Percentiles rank a stretch among this genome's conserved stretches.
Evolutionary conservation across 176 grass and related monocot genomes (phyloP).

Genomic region (Phyllostachys edulis): DNA sequence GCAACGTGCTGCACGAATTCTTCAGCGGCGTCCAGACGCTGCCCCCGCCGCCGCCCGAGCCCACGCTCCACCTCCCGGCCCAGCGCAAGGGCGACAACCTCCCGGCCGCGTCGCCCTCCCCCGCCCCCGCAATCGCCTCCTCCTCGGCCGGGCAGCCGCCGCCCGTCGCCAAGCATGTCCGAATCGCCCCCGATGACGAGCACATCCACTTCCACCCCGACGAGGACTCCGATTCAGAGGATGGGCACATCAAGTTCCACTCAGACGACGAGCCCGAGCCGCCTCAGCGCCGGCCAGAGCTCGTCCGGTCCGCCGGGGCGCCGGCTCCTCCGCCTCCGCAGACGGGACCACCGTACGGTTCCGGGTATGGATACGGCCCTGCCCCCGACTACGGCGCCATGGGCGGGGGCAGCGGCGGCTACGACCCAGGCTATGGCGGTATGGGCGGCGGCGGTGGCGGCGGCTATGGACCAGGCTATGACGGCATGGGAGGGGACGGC

Average conservation of each 20-base stretch:
- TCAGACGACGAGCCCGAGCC: constrained; percentile 48
- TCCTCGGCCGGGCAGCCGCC: constrained; percentile 23
- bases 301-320: neutral
- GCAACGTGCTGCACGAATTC: constrained; percentile 55
- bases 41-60: constrained; percentile 47
- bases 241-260: constrained; percentile 67
- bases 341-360: constrained; percentile 28
- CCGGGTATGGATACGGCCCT: constrained; percentile 27
- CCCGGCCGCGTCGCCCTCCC: constrained; percentile 31
- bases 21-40: constrained; percentile 45
- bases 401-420: constrained; percentile 7
- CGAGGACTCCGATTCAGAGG: constrained; percentile 53
- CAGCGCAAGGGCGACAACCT: constrained; percentile 69
- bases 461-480: constrained; percentile 29
- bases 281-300: constrained; percentile 18
- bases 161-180: constrained; percentile 43
- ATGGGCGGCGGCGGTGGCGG: constrained; percentile 12
- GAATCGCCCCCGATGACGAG: constrained; percentile 38
- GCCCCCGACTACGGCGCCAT: constrained; percentile 24
- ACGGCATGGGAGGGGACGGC: constrained; percentile 30
- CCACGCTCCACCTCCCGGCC: constrained; percentile 57
- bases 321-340: constrained; percentile 13
- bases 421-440: constrained; percentile 30
- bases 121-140: constrained; percentile 13
- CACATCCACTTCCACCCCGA: constrained; percentile 72